Percentiles rank a stretch among this genome's conserved stretches.
phyloP scores from a whole-genome alignment of 176 grass and related monocot genomes.

The Puya raimondii region DNA sequence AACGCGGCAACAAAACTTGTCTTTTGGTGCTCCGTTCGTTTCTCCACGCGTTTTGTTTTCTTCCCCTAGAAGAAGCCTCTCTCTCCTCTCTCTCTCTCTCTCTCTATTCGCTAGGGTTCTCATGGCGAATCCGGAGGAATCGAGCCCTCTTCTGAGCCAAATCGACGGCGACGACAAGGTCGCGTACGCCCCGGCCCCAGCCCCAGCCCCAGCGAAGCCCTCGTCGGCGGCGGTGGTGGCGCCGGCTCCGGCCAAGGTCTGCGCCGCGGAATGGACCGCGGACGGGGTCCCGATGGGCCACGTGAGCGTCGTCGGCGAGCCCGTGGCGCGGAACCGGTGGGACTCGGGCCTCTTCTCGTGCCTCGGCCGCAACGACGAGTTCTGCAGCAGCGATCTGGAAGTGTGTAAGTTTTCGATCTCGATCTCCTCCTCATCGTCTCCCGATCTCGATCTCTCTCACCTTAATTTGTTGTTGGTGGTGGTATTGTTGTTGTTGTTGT shows the following conservation, averaged over 20 bases:
- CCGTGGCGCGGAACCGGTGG: constrained; percentile 53
- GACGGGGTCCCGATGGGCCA: constrained; percentile 42
- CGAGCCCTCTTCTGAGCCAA: constrained; percentile 11
- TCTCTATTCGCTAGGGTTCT: neutral
- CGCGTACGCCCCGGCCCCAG: neutral
- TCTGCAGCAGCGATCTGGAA: constrained; percentile 97
- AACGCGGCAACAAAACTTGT: too few species aligned
- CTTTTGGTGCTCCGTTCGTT: too few species aligned
- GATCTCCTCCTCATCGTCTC: neutral
- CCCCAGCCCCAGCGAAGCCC: too few species aligned
- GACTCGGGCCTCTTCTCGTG: constrained; percentile 68
- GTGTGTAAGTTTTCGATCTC: constrained; percentile 58
- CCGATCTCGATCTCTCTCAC: neutral
- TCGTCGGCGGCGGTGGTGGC: neutral
- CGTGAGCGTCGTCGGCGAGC: constrained; percentile 46
- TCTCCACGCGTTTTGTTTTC: neutral
- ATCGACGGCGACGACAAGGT: constrained; percentile 1
- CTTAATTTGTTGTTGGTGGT: neutral
- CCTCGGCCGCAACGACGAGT: constrained; percentile 71
- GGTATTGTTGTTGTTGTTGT: too few species aligned
- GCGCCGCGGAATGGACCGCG: constrained; percentile 16
- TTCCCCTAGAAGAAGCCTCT: neutral
- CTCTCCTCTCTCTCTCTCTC: neutral
- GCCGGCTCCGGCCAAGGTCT: neutral
- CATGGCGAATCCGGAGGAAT: constrained; percentile 16